Base-by-base conservation (phyloP, 257 asterid genomes). In the Verbena officinalis region DNA sequence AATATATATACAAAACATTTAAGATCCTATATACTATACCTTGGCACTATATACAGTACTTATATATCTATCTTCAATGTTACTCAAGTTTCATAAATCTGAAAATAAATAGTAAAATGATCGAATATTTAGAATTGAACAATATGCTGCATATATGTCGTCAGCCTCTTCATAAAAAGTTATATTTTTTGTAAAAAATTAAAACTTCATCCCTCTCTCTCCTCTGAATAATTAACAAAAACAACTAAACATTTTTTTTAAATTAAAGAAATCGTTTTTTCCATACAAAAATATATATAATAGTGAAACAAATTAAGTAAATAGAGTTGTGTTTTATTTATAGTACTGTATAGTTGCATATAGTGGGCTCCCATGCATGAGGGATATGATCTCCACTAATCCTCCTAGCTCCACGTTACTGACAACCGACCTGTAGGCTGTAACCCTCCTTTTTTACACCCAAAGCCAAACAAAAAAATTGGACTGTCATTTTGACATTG, bases 301-400 rank as follows among this genome's bases (percentile, higher is more conserved):
- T 55, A 22, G 11, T 54, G 62, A 48, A 48, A 74, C 50, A 60
- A 68, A 16, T 17, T 53, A 45, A n/a, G n/a, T n/a, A n/a, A n/a
- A 27, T 16, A 16, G 15, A 53, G 38, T n/a, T 40, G 5, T 36
- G 4, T 51, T 17, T 13, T 20, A 54, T n/a, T n/a, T n/a, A n/a
- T n/a, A n/a, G n/a, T 21, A 49, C 14, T 59, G 8, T 21, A 31
- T 20, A 38, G 42, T 16, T 30, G 10, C n/a, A 15, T n/a, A 59
- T 43, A 30, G 79, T 81, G 82, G 82, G 84, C 62, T 84, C 68
- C 85, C 85, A 81, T 78, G 87, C 87, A 84, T 51, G 75, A n/a
- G 65, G 83, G 70, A 65, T 78, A 74, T 60, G 76, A 77, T 72
- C 84, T 70, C 60, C 76, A 57, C 77, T 71, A 66, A 49, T 70